Evolutionary conservation across 768 basidiomycete species (phyloP), one percentile per base, ranked within the genome.

Genomic region (Macrolepiota fuliginosa): DNA sequence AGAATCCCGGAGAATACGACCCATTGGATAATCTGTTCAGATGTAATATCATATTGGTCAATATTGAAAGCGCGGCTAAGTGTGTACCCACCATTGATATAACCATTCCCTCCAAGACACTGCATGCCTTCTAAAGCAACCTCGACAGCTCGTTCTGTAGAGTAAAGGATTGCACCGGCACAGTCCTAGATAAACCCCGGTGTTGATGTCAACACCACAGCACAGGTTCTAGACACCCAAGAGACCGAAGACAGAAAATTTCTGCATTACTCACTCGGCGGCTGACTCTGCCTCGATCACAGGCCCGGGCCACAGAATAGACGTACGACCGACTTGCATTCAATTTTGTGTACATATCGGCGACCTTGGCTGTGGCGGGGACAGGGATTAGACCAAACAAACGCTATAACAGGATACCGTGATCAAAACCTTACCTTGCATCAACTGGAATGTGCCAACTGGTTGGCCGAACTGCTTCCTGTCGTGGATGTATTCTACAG

Each of bases 271-370:
- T 67, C 71, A 94, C 92, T 72, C 84, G 77, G 66, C 92, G 82
- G 72, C 92, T 94, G 64, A 92, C 77, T 66, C 85, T 83, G 6
- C 89, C 91, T 54, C 76, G 77, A 74, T 96, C 94, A 70, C 94
- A 96, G 12, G 94, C 93, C 64, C 87, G 78, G 9, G 93, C 95
- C 15, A 98, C 96, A 29, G 93, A 90, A 74, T 98, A 98, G 40
- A 96, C 92, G 70, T 96, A 96, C 25, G 93, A 83, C 63, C 96
- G 80, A 64, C 92, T 90, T 11, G 95, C 91, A 67, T 88, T 91
- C 45, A 97, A 77, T 71, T 91, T 94, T 7, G 95, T 96, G 71
- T 96, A 96, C 94, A 96, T 96, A 72, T 96, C 94, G 65, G 89
- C 89, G 54, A 91, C 87, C 71, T 92, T 92, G 60, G 83, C 91